Percentiles rank a stretch among this genome's conserved stretches.
phyloP scores from a whole-genome alignment of 2,329 filamentous ascomycete genomes.

The Zelopaecilomyces penicillatus region DNA sequence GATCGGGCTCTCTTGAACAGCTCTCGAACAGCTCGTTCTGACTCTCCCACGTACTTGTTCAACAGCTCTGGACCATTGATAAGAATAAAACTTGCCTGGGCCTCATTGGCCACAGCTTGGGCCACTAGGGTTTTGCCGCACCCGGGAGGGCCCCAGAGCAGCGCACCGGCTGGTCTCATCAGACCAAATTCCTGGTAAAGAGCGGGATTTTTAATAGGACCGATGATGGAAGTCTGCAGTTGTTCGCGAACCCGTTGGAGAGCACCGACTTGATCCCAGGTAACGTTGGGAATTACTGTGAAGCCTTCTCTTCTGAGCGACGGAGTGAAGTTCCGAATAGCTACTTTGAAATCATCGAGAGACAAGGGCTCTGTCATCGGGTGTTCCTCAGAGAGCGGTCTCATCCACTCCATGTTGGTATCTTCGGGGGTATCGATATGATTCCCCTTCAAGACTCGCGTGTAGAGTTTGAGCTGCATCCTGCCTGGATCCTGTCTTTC shows the following conservation, averaged over 20 bases:
- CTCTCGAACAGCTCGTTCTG: constrained; percentile 83
- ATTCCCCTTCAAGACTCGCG: constrained; percentile 4
- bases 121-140: constrained; percentile 95
- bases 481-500: constrained; percentile 20
- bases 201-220: constrained; percentile 76
- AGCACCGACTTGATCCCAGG: constrained; percentile 87
- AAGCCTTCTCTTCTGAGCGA: constrained; percentile 85
- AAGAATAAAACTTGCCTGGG: constrained; percentile 94
- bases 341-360: constrained; percentile 57
- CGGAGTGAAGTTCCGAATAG: constrained; percentile 54
- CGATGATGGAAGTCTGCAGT: constrained; percentile 77
- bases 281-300: constrained; percentile 85
- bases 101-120: constrained; percentile 92
- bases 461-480: constrained; percentile 2
- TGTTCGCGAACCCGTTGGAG: constrained; percentile 71
- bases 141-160: constrained; percentile 93
- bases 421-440: constrained; percentile 6
- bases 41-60: constrained; percentile 97
- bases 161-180: constrained; percentile 71
- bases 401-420: background rate
- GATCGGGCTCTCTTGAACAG: constrained; percentile 83
- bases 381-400: constrained; percentile 2
- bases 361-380: constrained; percentile 10
- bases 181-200: constrained; percentile 71
- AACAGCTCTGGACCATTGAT: constrained; percentile 94